Base-by-base conservation (phyloP, 169 alveolate species). In the Plasmodium vivax region DNA sequence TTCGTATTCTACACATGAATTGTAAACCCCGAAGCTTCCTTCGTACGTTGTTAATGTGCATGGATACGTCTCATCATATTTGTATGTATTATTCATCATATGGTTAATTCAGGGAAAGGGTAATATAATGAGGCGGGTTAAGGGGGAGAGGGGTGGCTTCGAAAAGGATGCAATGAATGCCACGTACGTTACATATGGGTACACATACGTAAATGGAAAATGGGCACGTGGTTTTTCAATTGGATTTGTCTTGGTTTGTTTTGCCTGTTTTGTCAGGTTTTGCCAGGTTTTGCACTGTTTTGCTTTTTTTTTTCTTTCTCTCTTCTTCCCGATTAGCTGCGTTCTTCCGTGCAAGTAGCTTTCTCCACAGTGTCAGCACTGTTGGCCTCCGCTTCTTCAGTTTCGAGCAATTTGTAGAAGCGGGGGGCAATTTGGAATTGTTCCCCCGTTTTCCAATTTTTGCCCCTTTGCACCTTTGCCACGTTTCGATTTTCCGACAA, bases 1-100 rank as follows among this genome's bases (percentile, higher is more conserved):
- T 75, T 34, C 54, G 71, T 87, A 54, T 27, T 75, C 73, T 54
- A 87, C 23, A 56, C 23, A 75, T 54, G 87, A 32, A 38, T 75
- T 14, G 27, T 23, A 51, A 14, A 77, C 16, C 32, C 73, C 87
- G 27, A 36, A 54, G 56, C 41, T 34, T 34, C 80, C 56, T 87
- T 75, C 93, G 58, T 74, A n/a, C 23, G 85, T 75, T 87, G 47
- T 71, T 83, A 56, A 32, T 47, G 74, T 54, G 82, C 81, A 75
- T 77, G 93, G 43, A 87, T 30, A 87, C n/a, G 72, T 30, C 71
- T 34, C 93, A 47, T 77, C 93, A 87, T 87, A 87, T 87, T 87
- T 87, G 30, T 75, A 43, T 58, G 71, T 79, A 75, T 19, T 83
- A 83, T 87, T 87, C 93, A 87, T 87, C 72, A 87, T 87, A 87